Evolutionary conservation across 768 basidiomycete species (phyloP), one percentile per base, ranked within the genome.

Genomic region (Crassisporium funariophilum): DNA sequence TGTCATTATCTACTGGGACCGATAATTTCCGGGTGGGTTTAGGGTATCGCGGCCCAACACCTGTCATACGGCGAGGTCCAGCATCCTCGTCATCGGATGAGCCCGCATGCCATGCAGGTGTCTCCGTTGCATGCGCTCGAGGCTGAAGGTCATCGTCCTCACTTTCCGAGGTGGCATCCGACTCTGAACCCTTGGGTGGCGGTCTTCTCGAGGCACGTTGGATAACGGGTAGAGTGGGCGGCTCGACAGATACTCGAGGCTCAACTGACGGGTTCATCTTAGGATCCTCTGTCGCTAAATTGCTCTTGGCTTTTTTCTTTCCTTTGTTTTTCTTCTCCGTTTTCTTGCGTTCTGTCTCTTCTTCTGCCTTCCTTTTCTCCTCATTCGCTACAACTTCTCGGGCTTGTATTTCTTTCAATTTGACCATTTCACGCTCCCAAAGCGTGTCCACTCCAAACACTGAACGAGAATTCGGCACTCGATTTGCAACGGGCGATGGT

Each of bases 401-500:
- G 10, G 81, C 84, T 63, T 95, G 86, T 0, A 94, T 88, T 49
- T 82, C 75, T 52, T 80, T 80, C 42, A 95, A 71, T 63, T 90
- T 95, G 13, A 67, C 79, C 74, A 93, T 78, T 66, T 97, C 94
- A 31, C 82, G 77, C 60, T 95, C 88, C 94, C 94, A 95, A 8
- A 95, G 58, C n/a, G 86, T 88, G 64, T 97, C 94, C 1, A 90
- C 87, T 2, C 94, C 94, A 58, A 95, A 97, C 8, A 95, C 91
- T n/a, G 92, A 94, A 47, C 78, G 81, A 29, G 77, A 78, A 33
- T 42, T 54, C 31, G 52, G 56, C 6, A 55, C 7, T 23, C 50
- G 53, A 13, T 58, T 45, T 20, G 56, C 53, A 54, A 54, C 46
- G 34, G 47, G 50, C 53, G 45, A 61, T 59, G 39, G 57, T 40